Percentiles rank a stretch among this genome's conserved stretches.
These are phyloP conservation scores for Peronospora farinosa DNA, from an alignment of 352 stramenopile species.

Conservation along the genomic window DNA sequence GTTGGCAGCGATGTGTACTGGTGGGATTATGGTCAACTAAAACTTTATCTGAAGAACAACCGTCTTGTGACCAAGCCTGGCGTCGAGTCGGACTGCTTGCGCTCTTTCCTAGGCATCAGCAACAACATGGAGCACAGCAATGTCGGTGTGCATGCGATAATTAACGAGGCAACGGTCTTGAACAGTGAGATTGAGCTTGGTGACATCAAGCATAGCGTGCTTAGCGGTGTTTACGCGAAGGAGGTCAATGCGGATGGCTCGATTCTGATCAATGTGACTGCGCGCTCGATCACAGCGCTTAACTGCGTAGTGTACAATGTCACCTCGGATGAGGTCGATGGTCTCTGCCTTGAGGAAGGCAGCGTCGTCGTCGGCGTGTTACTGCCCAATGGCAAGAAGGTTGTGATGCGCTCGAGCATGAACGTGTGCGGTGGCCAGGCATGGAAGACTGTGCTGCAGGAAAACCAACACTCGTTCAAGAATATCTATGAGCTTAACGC, in stretches of 20 bases:
- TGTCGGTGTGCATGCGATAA: constrained; percentile 45
- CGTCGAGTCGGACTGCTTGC: constrained; percentile 74
- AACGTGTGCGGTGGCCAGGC: constrained; percentile 90
- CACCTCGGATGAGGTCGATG: constrained; percentile 85
- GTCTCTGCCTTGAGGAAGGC: constrained; percentile 88
- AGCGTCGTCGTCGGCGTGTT: constrained; percentile 93
- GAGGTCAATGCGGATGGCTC: constrained; percentile 91
- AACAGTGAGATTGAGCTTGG: constrained; percentile 72
- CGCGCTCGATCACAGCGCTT: constrained; percentile 91
- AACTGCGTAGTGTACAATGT: constrained; percentile 97
- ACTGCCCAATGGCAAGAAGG: constrained; percentile 86
- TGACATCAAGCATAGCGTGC: constrained; percentile 69
- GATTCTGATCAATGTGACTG: constrained; percentile 97
- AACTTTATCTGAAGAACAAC: constrained; percentile 97
- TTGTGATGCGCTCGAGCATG: constrained; percentile 89
- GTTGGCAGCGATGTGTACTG: constrained; percentile 95
- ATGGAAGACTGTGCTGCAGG: constrained; percentile 90
- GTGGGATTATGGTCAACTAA: constrained; percentile 98
- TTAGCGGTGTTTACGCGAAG: constrained; percentile 86
- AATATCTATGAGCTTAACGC: constrained; percentile 92
- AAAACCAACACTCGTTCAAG: constrained; percentile 94
- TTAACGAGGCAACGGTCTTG: constrained; percentile 67
- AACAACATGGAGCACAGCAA: constrained; percentile 75
- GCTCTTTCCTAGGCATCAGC: constrained; percentile 72
- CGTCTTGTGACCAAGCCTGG: constrained; percentile 86